A percentile compares a stretch with the other conserved stretches of the same genome.
These are phyloP conservation scores for Zygotorulaspora mrakii DNA, from an alignment of 1,139 yeast species.

Conservation along the genomic window DNA sequence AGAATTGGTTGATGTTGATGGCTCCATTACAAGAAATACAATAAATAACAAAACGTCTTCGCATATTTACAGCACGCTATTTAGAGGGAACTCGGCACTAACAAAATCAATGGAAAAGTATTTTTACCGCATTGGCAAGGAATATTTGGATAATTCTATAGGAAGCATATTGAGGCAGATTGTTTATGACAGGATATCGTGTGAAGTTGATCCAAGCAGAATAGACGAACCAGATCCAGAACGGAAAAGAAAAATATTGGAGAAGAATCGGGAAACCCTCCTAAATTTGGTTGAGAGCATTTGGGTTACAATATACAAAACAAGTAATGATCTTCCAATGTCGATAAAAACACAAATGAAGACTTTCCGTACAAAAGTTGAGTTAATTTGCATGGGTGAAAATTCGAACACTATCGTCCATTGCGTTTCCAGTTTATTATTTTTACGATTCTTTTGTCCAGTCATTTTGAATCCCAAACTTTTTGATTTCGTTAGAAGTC, in stretches of 20 bases:
- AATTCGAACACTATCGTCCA: conserved; percentile 52
- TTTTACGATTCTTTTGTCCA: conserved; percentile 85
- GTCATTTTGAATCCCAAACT: conserved; percentile 85
- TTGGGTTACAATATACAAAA: conserved; percentile 67
- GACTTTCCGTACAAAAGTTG: conserved; percentile 57
- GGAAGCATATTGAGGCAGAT: conserved; percentile 63
- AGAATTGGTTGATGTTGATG: conserved; percentile 52
- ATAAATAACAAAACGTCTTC: conserved; percentile 25
- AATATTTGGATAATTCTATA: conserved; percentile 68
- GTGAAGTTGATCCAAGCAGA: conserved; percentile 73
- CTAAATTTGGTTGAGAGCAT: conserved; percentile 54
- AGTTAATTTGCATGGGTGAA: conserved; percentile 53
- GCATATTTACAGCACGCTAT: conserved; percentile 64
- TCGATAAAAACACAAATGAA: conserved; percentile 61
- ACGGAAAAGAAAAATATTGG: conserved; percentile 41
- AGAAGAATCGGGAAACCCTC: conserved; percentile 52
- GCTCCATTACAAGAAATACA: conserved; percentile 23
- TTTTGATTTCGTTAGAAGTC: conserved; percentile 66
- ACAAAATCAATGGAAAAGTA: conserved; percentile 78
- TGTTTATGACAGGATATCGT: conserved; percentile 47
- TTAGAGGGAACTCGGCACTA: conserved; percentile 79
- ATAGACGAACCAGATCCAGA: conserved; percentile 44
- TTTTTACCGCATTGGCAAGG: conserved; percentile 73
- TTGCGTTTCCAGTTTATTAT: conserved; percentile 78
- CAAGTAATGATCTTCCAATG: conserved; percentile 74